A percentile compares a stretch with the other conserved stretches of the same genome.
Conservation (phyloP, 1,284 basidiomycete species). For the Blastosporella zonata region DNA sequence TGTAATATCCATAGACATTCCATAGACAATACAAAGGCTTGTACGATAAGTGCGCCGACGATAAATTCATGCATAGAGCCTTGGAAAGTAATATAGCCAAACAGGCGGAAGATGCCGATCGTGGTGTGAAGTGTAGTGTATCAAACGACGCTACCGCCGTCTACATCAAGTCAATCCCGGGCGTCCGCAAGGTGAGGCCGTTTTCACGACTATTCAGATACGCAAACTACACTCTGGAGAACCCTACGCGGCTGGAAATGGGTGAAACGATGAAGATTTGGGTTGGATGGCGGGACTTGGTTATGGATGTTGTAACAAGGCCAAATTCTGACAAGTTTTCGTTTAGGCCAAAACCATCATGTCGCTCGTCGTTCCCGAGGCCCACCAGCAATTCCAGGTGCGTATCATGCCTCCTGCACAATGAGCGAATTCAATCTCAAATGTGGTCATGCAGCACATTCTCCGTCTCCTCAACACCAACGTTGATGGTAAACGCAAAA, state of each 20-base stretch:
- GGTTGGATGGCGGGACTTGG: slow-evolving; percentile 18
- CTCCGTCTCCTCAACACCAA: slow-evolving; percentile 99
- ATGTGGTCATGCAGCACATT: slow-evolving; percentile 68
- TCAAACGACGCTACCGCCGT: slow-evolving; percentile 8
- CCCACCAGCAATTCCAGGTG: slow-evolving; percentile 92
- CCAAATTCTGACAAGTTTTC: slow-evolving; percentile 16
- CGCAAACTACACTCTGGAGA: neutral
- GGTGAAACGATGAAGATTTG: slow-evolving; percentile 14
- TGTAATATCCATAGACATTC: neutral
- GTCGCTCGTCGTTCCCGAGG: slow-evolving; percentile 93
- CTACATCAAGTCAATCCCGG: slow-evolving; percentile 17
- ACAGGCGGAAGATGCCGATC: slow-evolving; percentile 20
- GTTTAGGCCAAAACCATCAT: slow-evolving; percentile 38
- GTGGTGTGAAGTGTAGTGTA: neutral
- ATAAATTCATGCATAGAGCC: neutral
- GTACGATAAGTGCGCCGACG: too few species aligned
- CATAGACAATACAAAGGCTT: neutral
- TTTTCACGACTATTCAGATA: slow-evolving; percentile 5
- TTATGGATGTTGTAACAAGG: slow-evolving; percentile 17
- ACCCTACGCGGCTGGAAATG: slow-evolving; percentile 2
- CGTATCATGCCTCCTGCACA: slow-evolving; percentile 19
- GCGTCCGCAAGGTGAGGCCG: slow-evolving; percentile 20
- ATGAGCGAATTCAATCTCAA: neutral
- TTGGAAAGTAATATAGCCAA: slow-evolving; percentile 8
- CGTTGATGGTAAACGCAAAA: slow-evolving; percentile 98